Evolutionary conservation across 2,329 filamentous ascomycete species (phyloP).

Genomic region (Rhynchosporium graminicola): DNA sequence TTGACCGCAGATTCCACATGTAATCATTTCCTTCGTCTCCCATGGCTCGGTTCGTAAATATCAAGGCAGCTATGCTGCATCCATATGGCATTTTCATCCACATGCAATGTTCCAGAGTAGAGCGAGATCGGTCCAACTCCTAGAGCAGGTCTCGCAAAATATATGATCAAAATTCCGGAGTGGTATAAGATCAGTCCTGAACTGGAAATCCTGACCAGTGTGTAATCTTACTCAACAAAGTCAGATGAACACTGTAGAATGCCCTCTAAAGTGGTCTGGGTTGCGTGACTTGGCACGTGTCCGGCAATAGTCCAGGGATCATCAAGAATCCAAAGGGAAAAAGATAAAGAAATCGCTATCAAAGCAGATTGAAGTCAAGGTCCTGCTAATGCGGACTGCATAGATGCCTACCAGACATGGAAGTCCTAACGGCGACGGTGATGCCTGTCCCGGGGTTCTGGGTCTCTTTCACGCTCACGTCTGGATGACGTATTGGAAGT

Average conservation of each 20-base stretch:
- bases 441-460: slow-evolving; percentile 33
- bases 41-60: slow-evolving; percentile 35
- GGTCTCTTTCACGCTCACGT: slow-evolving; percentile 34
- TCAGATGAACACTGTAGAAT: slow-evolving; percentile 30
- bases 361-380: slow-evolving; percentile 28
- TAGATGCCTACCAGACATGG: slow-evolving; percentile 22
- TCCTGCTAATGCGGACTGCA: slow-evolving; percentile 25
- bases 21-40: slow-evolving; percentile 29
- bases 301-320: slow-evolving; percentile 29
- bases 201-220: slow-evolving; percentile 29
- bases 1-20: slow-evolving; percentile 32
- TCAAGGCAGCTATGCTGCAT: slow-evolving; percentile 31
- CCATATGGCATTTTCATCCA: slow-evolving; percentile 30
- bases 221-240: slow-evolving; percentile 29
- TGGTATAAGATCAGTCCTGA: slow-evolving; percentile 28
- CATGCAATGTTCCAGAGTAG: slow-evolving; percentile 26
- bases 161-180: slow-evolving; percentile 25
- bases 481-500: slow-evolving; percentile 32
- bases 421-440: slow-evolving; percentile 30
- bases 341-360: slow-evolving; percentile 36
- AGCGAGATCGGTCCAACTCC: slow-evolving; percentile 28
- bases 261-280: slow-evolving; percentile 31
- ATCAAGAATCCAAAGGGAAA: slow-evolving; percentile 30
- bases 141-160: slow-evolving; percentile 24
- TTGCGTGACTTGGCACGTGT: slow-evolving; percentile 31